These are phyloP conservation scores for Noccaea caerulescens DNA, from an alignment of 345 rosid genomes.

Conservation along the genomic window DNA sequence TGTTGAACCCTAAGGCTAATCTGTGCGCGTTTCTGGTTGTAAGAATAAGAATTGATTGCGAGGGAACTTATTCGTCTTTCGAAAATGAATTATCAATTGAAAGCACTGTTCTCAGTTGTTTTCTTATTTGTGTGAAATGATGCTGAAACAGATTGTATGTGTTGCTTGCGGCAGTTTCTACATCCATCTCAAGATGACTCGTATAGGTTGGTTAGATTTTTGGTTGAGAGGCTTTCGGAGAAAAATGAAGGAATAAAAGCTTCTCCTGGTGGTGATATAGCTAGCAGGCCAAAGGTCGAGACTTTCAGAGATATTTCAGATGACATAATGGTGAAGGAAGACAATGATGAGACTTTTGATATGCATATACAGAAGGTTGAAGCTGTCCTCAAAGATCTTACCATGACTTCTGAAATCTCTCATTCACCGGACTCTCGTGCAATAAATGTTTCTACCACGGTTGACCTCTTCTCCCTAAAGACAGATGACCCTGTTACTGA, in stretches of 20 bases:
- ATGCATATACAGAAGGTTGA: slow-evolving; percentile 51
- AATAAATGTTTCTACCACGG: slow-evolving; percentile 31
- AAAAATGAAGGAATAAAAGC: slow-evolving; percentile 41
- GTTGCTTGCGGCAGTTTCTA: slow-evolving; percentile 86
- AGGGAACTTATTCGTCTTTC: background rate
- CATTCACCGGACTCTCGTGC: slow-evolving; percentile 36
- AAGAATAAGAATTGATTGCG: background rate
- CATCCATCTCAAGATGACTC: slow-evolving; percentile 78
- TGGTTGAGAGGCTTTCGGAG: slow-evolving; percentile 69
- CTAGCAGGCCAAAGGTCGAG: slow-evolving; percentile 38
- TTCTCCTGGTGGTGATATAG: slow-evolving; percentile 39
- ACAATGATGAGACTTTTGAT: slow-evolving; percentile 48
- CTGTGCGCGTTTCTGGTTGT: background rate
- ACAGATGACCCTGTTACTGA: slow-evolving; percentile 34
- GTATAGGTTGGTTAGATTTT: slow-evolving; percentile 64
- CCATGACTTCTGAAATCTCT: slow-evolving; percentile 43
- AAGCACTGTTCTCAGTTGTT: background rate
- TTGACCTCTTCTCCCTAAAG: slow-evolving; percentile 18
- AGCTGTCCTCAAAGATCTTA: slow-evolving; percentile 52
- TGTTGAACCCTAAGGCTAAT: background rate
- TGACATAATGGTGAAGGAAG: slow-evolving; percentile 32
- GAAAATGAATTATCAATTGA: background rate
- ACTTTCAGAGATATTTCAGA: slow-evolving; percentile 18
- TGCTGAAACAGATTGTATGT: slow-evolving; percentile 66
- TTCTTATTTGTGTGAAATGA: slow-evolving; percentile 58